These are phyloP conservation scores for Cornus controversa DNA, from an alignment of 148 eudicot genomes.

Conservation along the genomic window DNA sequence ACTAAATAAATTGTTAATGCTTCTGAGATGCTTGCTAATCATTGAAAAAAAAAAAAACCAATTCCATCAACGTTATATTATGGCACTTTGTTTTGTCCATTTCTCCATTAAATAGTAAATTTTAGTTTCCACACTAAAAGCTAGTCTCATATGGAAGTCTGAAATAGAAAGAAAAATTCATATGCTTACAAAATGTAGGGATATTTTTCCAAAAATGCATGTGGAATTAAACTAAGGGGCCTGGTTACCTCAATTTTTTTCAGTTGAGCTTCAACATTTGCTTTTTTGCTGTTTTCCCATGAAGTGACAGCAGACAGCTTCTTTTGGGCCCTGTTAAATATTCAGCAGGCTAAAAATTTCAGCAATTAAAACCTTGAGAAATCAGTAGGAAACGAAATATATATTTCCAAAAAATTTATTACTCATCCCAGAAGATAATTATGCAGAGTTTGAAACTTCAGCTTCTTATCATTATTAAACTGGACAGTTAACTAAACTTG, in stretches of 20 bases:
- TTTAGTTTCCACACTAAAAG: not conserved
- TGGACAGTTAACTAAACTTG: too few species aligned
- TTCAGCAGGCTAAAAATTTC: not conserved
- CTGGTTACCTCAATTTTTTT: conserved; percentile 54
- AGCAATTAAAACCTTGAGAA: not conserved
- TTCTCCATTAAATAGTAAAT: not conserved
- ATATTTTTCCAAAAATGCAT: not conserved
- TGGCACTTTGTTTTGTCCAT: not conserved
- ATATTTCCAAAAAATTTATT: not conserved
- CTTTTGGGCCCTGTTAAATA: conserved; percentile 61
- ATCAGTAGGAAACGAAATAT: not conserved
- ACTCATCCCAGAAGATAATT: not conserved
- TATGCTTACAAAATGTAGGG: not conserved
- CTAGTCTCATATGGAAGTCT: too few species aligned
- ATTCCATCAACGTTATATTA: not conserved
- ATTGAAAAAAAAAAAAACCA: not conserved
- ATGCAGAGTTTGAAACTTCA: too few species aligned
- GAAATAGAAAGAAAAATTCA: not conserved
- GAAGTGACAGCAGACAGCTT: conserved; percentile 51
- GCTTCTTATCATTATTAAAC: too few species aligned
- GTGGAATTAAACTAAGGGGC: not conserved
- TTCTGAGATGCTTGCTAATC: not conserved
- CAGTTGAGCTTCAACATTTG: conserved; percentile 57
- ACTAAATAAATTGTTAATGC: not conserved
- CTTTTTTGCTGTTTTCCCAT: conserved; percentile 79